Percentiles rank a stretch among this genome's conserved stretches.
Conservation (phyloP, 306 rosid genomes). For the Urtica urens region DNA sequence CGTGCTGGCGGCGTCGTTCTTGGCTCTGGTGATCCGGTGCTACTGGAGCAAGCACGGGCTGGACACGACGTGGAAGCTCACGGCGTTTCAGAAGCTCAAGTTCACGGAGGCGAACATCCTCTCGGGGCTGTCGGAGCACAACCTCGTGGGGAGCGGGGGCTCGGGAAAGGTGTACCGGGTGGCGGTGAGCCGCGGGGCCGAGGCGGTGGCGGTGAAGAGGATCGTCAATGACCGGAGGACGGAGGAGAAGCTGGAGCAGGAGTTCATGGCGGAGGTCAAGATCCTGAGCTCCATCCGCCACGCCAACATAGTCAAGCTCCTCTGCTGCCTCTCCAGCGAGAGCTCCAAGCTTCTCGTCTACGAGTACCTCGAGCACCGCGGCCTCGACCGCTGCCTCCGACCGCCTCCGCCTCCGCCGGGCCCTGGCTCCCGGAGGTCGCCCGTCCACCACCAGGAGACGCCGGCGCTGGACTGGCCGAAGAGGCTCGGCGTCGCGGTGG, state of each 20-base stretch:
- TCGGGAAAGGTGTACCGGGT: constrained; percentile 70
- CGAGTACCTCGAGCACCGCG: constrained; percentile 47
- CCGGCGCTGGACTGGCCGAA: constrained; percentile 53
- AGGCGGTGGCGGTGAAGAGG: constrained; percentile 54
- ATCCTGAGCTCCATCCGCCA: constrained; percentile 63
- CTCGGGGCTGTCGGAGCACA: constrained; percentile 26
- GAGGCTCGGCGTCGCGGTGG: constrained; percentile 59
- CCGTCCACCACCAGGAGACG: constrained; percentile 7
- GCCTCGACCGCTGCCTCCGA: constrained; percentile 69
- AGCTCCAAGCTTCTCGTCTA: constrained; percentile 63
- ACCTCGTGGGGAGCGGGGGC: constrained; percentile 66
- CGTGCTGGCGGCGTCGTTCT: constrained; percentile 12
- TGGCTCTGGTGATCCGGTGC: constrained; percentile 16
- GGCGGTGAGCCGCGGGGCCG: constrained; percentile 13
- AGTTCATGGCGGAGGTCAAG: constrained; percentile 61
- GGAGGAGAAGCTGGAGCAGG: constrained; percentile 50
- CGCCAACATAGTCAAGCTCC: constrained; percentile 61
- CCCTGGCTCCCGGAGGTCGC: constrained; percentile 11
- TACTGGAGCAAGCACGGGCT: constrained; percentile 22
- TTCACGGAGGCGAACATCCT: constrained; percentile 49
- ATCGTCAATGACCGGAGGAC: constrained; percentile 39
- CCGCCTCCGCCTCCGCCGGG: constrained; percentile 20
- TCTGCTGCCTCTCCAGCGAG: constrained; percentile 48
- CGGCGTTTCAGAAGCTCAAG: constrained; percentile 47
- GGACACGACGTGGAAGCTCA: constrained; percentile 48